phyloP scores from a whole-genome alignment of 2,329 filamentous ascomycete species.

The Hortaea werneckii region DNA sequence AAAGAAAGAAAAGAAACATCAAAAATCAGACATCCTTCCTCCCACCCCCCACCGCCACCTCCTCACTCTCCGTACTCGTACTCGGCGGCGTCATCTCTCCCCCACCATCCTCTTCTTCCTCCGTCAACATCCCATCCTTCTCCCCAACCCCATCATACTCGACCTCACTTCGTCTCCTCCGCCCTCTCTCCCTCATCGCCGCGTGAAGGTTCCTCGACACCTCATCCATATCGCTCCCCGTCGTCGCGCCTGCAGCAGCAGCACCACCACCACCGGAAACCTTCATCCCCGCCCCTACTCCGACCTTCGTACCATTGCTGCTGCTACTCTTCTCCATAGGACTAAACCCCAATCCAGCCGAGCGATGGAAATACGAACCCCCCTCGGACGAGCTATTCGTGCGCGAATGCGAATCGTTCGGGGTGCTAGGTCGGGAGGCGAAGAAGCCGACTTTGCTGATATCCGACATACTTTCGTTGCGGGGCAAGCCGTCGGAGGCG shows the following conservation, averaged over 20 bases:
- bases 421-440: slow-evolving; percentile 74
- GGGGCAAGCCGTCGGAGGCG: slow-evolving; percentile 50
- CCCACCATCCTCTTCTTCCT: not conserved
- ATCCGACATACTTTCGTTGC: slow-evolving; percentile 90
- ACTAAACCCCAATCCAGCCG: slow-evolving; percentile 19
- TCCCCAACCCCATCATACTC: slow-evolving; percentile 9
- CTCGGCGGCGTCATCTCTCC: slow-evolving; percentile 2
- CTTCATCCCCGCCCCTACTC: slow-evolving; percentile 41
- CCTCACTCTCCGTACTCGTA: slow-evolving; percentile 3
- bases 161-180: slow-evolving; percentile 36
- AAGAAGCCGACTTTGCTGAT: slow-evolving; percentile 83
- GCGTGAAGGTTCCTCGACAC: slow-evolving; percentile 74
- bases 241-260: slow-evolving; percentile 31
- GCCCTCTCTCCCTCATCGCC: slow-evolving; percentile 71
- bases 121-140: not conserved
- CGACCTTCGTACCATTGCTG: slow-evolving; percentile 25
- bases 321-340: slow-evolving; percentile 26
- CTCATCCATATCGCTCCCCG: slow-evolving; percentile 66
- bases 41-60: not conserved
- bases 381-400: slow-evolving; percentile 30
- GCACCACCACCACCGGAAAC: too few relatives aligned
- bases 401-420: slow-evolving; percentile 60
- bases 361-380: slow-evolving; percentile 4
- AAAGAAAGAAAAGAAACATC: too few relatives aligned
- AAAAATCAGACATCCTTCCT: slow-evolving; percentile 5